phyloP scores from a whole-genome alignment of 176 grass and related monocot species.

The Oryza rufipogon region DNA sequence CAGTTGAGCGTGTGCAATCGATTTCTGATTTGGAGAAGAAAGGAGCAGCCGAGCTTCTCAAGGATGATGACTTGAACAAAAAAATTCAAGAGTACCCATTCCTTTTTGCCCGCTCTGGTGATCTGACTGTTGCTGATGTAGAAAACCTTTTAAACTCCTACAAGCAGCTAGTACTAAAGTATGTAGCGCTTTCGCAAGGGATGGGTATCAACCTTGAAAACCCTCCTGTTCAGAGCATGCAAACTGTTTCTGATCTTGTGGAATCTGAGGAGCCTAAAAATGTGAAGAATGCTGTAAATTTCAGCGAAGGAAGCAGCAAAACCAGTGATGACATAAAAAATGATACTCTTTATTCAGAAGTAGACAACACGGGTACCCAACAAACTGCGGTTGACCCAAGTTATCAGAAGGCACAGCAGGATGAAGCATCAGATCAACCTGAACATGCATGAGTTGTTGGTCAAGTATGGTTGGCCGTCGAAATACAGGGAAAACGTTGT shows the following conservation, averaged over 20 bases:
- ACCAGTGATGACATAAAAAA: conserved; percentile 23
- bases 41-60: conserved; percentile 75
- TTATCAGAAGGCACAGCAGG: conserved; percentile 16
- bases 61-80: conserved; percentile 72
- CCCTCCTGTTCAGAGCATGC: conserved; percentile 19
- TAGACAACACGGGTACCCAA: not conserved
- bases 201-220: conserved; percentile 52
- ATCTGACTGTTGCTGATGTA: conserved; percentile 91
- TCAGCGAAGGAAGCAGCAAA: conserved; percentile 41
- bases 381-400: conserved; percentile 37
- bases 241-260: conserved; percentile 41
- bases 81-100: conserved; percentile 79
- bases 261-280: conserved; percentile 45
- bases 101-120: conserved; percentile 79
- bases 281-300: conserved; percentile 30
- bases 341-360: conserved; percentile 48
- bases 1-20: conserved; percentile 40
- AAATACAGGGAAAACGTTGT: not conserved
- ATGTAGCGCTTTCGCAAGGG: conserved; percentile 79
- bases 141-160: conserved; percentile 87
- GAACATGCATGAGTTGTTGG: conserved; percentile 21
- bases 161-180: conserved; percentile 77
- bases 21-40: conserved; percentile 78
- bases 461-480: not conserved
- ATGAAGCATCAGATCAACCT: conserved; percentile 36